phyloP scores from a whole-genome alignment of 2,329 filamentous ascomycete species.

The Trichoderma atroviride region DNA sequence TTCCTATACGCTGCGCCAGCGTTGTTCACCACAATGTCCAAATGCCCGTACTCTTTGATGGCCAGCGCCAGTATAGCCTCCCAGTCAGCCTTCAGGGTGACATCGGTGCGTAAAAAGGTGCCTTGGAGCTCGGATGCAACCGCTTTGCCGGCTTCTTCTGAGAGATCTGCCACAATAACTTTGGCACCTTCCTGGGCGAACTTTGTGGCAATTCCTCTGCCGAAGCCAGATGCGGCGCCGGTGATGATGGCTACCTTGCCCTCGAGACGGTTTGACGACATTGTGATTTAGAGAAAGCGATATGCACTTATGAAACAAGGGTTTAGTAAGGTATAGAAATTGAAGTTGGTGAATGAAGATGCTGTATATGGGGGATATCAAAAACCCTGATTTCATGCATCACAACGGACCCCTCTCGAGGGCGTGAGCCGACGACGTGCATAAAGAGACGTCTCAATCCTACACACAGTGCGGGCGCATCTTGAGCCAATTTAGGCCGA shows the following conservation, averaged over 20 bases:
- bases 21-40: slow-evolving; percentile 65
- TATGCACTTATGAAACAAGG: neutral
- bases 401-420: slow-evolving; percentile 8
- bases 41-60: slow-evolving; percentile 50
- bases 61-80: slow-evolving; percentile 49
- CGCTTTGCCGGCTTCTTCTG: slow-evolving; percentile 52
- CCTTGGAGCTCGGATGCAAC: slow-evolving; percentile 51
- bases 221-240: slow-evolving; percentile 65
- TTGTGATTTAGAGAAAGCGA: neutral
- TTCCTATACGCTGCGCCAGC: slow-evolving; percentile 62
- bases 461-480: slow-evolving; percentile 6
- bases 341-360: neutral
- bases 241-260: slow-evolving; percentile 50
- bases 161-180: slow-evolving; percentile 65
- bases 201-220: slow-evolving; percentile 61
- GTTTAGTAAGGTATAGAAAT: neutral
- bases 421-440: neutral
- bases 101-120: slow-evolving; percentile 50
- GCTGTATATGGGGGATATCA: neutral
- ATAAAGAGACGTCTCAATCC: neutral
- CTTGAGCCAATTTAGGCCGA: slow-evolving; percentile 1
- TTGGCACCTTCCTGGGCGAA: slow-evolving; percentile 62
- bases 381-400: neutral
- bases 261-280: slow-evolving; percentile 36
- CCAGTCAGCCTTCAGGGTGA: slow-evolving; percentile 58